Conservation (phyloP, 2,329 filamentous ascomycete genomes). For the Xylariaceae sp. region DNA sequence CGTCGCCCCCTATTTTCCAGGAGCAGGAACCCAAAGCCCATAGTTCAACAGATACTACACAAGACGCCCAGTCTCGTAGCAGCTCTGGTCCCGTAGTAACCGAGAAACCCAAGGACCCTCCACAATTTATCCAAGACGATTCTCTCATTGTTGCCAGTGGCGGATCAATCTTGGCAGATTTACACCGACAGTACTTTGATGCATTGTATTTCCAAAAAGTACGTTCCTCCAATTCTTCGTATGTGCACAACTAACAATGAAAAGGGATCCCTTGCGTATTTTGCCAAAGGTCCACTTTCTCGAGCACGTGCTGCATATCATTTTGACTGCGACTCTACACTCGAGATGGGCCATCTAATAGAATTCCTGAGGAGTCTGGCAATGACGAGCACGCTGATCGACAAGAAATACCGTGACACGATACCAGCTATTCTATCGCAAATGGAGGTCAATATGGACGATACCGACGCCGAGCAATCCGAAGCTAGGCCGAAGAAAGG, state of each 20-base stretch:
- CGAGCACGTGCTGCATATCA: conserved; percentile 70
- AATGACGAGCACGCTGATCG: conserved; percentile 64
- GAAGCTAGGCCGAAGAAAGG: conserved; percentile 38
- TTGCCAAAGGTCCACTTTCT: conserved; percentile 77
- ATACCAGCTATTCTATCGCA: conserved; percentile 60
- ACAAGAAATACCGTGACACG: conserved; percentile 77
- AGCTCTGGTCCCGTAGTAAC: neutral
- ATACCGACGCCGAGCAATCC: conserved; percentile 51
- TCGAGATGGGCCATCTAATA: conserved; percentile 62
- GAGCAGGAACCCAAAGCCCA: neutral
- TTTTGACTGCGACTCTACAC: conserved; percentile 56
- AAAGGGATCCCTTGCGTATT: conserved; percentile 76
- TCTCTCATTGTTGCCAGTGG: conserved; percentile 40
- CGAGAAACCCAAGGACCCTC: conserved; percentile 11
- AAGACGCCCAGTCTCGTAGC: neutral
- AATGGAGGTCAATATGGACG: conserved; percentile 56
- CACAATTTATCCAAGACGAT: conserved; percentile 17
- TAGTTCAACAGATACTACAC: neutral
- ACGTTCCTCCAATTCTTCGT: conserved; percentile 27
- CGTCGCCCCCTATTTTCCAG: conserved; percentile 13
- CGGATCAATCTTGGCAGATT: conserved; percentile 54
- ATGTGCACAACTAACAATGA: conserved; percentile 37
- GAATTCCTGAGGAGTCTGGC: conserved; percentile 67
- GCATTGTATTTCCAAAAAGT: conserved; percentile 63
- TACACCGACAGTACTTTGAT: conserved; percentile 58